These are phyloP conservation scores for Globisporangium ultimum DNA, from an alignment of 352 stramenopile species.

Conservation along the genomic window DNA sequence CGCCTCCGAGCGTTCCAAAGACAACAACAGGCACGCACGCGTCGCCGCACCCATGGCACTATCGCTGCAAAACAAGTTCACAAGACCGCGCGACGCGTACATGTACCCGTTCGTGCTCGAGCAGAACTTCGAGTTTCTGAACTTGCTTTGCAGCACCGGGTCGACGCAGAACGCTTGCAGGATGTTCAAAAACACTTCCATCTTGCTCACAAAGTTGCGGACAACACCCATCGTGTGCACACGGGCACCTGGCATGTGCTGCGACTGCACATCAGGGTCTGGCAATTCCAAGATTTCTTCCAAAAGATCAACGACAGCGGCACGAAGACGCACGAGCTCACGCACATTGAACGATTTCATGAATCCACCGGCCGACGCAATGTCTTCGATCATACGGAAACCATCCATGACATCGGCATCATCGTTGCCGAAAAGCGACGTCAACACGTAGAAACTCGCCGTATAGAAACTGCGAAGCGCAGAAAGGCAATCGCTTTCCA, in stretches of 20 bases:
- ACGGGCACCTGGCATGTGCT: slow-evolving; percentile 55
- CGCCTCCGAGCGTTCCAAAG: slow-evolving; percentile 58
- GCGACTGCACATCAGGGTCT: slow-evolving; percentile 68
- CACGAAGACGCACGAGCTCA: slow-evolving; percentile 56
- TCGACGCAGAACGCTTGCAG: slow-evolving; percentile 72
- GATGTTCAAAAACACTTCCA: slow-evolving; percentile 67
- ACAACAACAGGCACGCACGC: slow-evolving; percentile 60
- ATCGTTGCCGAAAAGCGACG: slow-evolving; percentile 68
- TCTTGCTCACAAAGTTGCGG: slow-evolving; percentile 88
- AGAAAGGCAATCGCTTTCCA: slow-evolving; percentile 80
- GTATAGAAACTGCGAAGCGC: slow-evolving; percentile 84
- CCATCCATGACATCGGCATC: slow-evolving; percentile 78
- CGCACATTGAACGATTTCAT: slow-evolving; percentile 76
- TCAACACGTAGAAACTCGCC: slow-evolving; percentile 72
- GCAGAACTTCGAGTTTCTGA: slow-evolving; percentile 76
- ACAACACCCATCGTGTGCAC: slow-evolving; percentile 83
- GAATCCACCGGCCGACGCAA: slow-evolving; percentile 59
- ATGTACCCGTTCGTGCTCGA: slow-evolving; percentile 63
- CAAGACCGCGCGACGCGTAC: slow-evolving; percentile 57
- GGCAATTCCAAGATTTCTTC: slow-evolving; percentile 81
- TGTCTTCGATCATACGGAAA: slow-evolving; percentile 76
- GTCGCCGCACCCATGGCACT: slow-evolving; percentile 73
- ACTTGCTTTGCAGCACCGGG: slow-evolving; percentile 61
- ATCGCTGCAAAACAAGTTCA: slow-evolving; percentile 72
- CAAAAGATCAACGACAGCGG: slow-evolving; percentile 64